A percentile compares a stretch with the other conserved stretches of the same genome.
phyloP scores from a whole-genome alignment of 1,284 basidiomycete genomes.

The Exobasidium cylindrosporum region DNA sequence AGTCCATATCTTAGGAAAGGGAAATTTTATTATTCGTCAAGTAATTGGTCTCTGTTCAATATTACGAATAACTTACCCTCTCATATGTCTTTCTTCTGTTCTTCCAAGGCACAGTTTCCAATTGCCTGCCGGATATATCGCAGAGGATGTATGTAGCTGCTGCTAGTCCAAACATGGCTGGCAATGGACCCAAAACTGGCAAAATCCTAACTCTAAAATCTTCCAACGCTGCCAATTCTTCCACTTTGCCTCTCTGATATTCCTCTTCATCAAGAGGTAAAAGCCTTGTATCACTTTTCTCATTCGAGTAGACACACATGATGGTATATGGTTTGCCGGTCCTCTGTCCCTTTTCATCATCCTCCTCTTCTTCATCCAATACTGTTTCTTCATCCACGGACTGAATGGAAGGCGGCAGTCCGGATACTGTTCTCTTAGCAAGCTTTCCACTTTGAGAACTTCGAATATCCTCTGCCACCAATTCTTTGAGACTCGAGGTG shows the following conservation, averaged over 20 bases:
- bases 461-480: constrained; percentile 6
- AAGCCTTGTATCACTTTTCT: constrained; percentile 76
- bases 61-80: constrained; percentile 20
- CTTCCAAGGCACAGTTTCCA: constrained; percentile 49
- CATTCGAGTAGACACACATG: constrained; percentile 79
- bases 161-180: constrained; percentile 53
- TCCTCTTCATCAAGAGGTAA: constrained; percentile 89
- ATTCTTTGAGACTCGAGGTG: constrained; percentile 7
- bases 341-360: background rate
- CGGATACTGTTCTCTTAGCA: background rate
- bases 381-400: constrained; percentile 9
- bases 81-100: constrained; percentile 47
- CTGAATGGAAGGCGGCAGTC: background rate
- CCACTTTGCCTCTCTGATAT: constrained; percentile 77
- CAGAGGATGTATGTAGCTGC: constrained; percentile 51
- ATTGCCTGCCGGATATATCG: constrained; percentile 43
- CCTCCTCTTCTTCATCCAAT: background rate
- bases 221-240: constrained; percentile 85
- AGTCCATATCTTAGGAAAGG: background rate
- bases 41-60: no score
- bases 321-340: constrained; percentile 6
- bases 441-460: constrained; percentile 1
- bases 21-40: background rate
- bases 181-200: constrained; percentile 62
- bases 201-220: constrained; percentile 89